phyloP scores from a whole-genome alignment of 306 rosid genomes.

The Corylus americana region DNA sequence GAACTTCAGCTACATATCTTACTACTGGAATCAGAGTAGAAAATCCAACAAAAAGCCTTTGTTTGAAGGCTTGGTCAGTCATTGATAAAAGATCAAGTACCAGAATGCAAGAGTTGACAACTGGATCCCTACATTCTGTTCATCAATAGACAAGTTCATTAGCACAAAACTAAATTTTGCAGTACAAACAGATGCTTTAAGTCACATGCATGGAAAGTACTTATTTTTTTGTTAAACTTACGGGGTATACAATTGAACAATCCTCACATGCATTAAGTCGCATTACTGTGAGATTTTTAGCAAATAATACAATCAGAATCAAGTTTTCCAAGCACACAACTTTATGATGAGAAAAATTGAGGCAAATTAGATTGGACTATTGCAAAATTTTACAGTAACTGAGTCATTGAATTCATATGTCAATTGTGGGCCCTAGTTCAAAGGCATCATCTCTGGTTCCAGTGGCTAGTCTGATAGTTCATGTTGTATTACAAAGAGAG shows the following conservation, averaged over 20 bases:
- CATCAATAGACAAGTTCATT: constrained; percentile 28
- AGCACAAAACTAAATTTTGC: constrained; percentile 27
- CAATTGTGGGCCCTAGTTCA: background rate
- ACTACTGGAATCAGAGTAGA: constrained; percentile 80
- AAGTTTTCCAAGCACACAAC: constrained; percentile 25
- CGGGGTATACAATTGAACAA: background rate
- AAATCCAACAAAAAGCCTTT: constrained; percentile 82
- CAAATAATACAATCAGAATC: constrained; percentile 11
- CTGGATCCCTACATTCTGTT: constrained; percentile 79
- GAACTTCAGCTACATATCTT: constrained; percentile 73
- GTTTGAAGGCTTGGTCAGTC: constrained; percentile 70
- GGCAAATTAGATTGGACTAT: constrained; percentile 17
- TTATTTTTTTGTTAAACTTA: background rate
- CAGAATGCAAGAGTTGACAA: constrained; percentile 73
- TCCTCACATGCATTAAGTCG: background rate
- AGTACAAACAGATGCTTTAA: background rate
- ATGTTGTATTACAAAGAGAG: background rate
- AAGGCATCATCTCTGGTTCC: background rate
- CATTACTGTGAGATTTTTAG: background rate
- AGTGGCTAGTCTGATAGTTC: constrained; percentile 2
- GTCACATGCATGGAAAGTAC: background rate
- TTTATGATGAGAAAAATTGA: constrained; percentile 7
- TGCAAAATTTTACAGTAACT: constrained; percentile 17
- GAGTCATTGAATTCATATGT: background rate
- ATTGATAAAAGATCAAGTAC: constrained; percentile 72